Base-by-base conservation (phyloP, 305 asterid species). In the Galium porrigens region DNA sequence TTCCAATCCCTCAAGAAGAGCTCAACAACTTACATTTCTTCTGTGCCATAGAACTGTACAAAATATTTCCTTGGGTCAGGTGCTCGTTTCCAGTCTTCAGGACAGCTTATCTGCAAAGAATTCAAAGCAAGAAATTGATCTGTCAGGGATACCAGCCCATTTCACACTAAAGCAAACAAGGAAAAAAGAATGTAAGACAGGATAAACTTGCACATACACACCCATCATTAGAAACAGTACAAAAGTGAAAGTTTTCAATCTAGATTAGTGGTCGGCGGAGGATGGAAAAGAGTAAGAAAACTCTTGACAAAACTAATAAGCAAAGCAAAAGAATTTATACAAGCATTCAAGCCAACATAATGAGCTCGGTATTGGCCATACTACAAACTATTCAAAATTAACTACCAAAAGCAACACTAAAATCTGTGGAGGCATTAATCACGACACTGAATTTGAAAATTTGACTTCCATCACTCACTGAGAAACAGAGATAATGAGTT, bases 11-110 rank as follows among this genome's bases (percentile, higher is more conserved):
- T 64, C 59, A 70, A 62, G 63, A 53, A 33, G 65, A 17, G 58
- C 48, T 53, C 22, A 9, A 53, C 70, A 61, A 70, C 95, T 84
- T 83, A 87, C 95, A 87, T 89, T 72, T 89, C 97, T 68, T 52
- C 46, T 73, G 96, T 89, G 64, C 96, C 96, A 76, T 69, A 89
- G 82, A 89, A 86, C 64, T 84, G 86, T 52, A 89, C 96, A 51
- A 89, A 89, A 75, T 80, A 82, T 72, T 89, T 89, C 75, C 74
- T 86, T 6, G 90, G 85, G 76, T 89, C 94, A 67, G 95, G 85
- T 36, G 67, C 70, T 61, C 78, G 79, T 52, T 76, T 51, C 88
- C 89, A 84, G 60, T 81, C 94, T 79, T 89, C 95, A 33, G 95
- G 95, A 53, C 79, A 80, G 83, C 95, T 76, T 48, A 88, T 83